These are phyloP conservation scores for Smittium mucronatum DNA, from an alignment of 371 early-diverging fungal genomes.

Conservation along the genomic window DNA sequence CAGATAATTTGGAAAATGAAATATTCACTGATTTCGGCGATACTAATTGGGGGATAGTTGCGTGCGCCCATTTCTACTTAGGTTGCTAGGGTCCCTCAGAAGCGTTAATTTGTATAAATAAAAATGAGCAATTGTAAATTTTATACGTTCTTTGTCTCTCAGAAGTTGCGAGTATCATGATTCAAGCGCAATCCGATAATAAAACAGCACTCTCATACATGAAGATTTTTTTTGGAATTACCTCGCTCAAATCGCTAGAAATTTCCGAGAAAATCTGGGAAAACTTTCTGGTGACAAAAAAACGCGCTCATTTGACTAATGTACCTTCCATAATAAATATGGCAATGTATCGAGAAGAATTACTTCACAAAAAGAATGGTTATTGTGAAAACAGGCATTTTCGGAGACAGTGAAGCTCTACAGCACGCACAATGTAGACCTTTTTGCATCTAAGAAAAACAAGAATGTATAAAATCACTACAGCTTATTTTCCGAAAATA, in stretches of 20 bases:
- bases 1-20: neutral
- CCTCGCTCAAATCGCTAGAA: neutral
- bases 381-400: no score
- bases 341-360: neutral
- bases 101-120: neutral
- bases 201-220: neutral
- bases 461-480: no score
- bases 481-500: no score
- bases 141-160: neutral
- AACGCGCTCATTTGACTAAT: neutral
- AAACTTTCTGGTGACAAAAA: neutral
- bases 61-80: neutral
- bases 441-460: no score
- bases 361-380: neutral
- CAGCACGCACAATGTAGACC: no score
- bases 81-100: neutral
- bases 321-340: neutral
- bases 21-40: neutral
- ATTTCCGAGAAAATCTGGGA: neutral
- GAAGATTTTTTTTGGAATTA: neutral
- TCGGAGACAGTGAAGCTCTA: no score
- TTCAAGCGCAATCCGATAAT: neutral
- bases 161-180: neutral
- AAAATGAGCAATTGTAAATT: neutral
- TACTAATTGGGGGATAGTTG: neutral